Evolutionary conservation across 23 red algal species (phyloP).

Genomic region (Gracilaria vermiculophylla): DNA sequence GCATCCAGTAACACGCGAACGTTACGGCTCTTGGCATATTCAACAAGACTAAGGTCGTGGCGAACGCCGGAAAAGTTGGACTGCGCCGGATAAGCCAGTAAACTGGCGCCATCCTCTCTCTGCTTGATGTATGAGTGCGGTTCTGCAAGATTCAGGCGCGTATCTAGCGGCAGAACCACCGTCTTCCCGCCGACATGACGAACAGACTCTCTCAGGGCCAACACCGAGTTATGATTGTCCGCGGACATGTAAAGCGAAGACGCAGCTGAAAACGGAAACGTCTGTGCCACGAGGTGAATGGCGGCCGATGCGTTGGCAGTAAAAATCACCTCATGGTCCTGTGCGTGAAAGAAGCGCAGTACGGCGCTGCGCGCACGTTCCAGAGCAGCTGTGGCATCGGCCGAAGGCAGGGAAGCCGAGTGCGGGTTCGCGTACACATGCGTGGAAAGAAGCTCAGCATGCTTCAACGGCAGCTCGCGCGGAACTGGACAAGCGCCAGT

Average conservation of each 20-base stretch:
- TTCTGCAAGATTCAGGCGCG: neutral
- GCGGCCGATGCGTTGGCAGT: slow-evolving; percentile 66
- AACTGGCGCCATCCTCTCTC: neutral
- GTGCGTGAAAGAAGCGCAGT: slow-evolving; percentile 55
- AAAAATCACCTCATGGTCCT: slow-evolving; percentile 50
- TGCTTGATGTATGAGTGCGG: neutral
- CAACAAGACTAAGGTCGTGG: slow-evolving; percentile 19
- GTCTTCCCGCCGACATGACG: neutral
- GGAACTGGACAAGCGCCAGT: slow-evolving; percentile 42
- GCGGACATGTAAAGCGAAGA: slow-evolving; percentile 10
- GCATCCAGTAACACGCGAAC: slow-evolving; percentile 46
- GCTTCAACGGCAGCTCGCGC: slow-evolving; percentile 9
- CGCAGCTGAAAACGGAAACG: slow-evolving; percentile 20
- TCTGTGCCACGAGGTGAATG: slow-evolving; percentile 54
- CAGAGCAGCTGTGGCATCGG: neutral
- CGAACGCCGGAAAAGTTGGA: slow-evolving; percentile 74
- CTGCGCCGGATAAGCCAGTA: slow-evolving; percentile 61
- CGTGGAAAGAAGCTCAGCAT: neutral
- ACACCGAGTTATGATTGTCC: slow-evolving; percentile 67
- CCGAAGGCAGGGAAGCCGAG: slow-evolving; percentile 17
- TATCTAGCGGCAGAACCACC: neutral
- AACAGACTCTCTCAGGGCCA: slow-evolving; percentile 30
- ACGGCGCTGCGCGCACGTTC: slow-evolving; percentile 24
- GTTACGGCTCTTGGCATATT: neutral
- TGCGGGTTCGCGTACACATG: slow-evolving; percentile 47